Percentiles rank a stretch among this genome's conserved stretches.
phyloP scores from a whole-genome alignment of 495 filamentous ascomycete species.

The Tuber borchii region DNA sequence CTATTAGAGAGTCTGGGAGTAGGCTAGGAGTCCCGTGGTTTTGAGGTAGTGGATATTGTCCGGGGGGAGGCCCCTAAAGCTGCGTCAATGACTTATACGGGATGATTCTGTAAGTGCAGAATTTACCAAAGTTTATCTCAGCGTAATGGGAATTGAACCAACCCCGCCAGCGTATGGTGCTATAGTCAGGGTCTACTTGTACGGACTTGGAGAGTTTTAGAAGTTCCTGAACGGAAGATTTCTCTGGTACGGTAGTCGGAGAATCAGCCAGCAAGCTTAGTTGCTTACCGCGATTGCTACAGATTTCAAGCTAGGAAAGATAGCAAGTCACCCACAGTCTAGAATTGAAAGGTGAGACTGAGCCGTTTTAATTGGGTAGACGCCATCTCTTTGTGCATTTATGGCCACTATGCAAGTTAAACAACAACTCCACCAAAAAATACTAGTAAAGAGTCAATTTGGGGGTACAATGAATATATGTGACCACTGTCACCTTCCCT shows the following conservation, averaged over 20 bases:
- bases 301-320: background rate
- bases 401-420: background rate
- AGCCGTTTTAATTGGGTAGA: background rate
- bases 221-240: background rate
- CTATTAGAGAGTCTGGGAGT: background rate
- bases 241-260: background rate
- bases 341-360: background rate
- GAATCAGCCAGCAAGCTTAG: background rate
- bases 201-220: background rate
- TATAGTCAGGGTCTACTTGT: background rate
- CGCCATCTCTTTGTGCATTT: background rate
- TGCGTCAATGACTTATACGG: background rate
- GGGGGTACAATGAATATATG: background rate
- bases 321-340: background rate
- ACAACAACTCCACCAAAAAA: background rate
- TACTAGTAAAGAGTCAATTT: background rate
- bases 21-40: background rate
- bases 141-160: background rate
- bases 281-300: background rate
- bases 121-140: background rate
- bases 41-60: background rate
- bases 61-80: background rate
- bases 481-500: background rate
- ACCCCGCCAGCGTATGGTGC: too few species aligned
- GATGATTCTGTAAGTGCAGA: background rate